These are phyloP conservation scores for Breviolum minutum DNA, from an alignment of 73 alveolate species.

Conservation along the genomic window DNA sequence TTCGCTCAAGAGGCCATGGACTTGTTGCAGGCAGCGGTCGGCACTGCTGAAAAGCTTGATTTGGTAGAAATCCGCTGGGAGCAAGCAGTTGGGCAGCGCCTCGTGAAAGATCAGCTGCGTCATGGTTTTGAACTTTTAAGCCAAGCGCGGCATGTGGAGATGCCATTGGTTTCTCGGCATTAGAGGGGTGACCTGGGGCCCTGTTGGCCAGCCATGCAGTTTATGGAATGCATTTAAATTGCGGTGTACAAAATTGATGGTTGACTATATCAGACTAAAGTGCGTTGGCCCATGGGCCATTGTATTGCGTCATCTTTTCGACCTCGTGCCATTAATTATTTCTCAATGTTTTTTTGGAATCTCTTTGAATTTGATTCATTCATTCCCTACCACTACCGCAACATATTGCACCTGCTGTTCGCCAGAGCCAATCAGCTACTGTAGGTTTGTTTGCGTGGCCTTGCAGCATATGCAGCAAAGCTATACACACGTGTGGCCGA, in stretches of 20 bases:
- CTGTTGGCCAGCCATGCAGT: no score
- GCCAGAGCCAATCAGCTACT: no score
- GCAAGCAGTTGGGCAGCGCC: slow-evolving; percentile 28
- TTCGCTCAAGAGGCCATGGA: neutral
- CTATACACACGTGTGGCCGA: neutral
- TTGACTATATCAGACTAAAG: neutral
- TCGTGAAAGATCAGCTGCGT: slow-evolving; percentile 26
- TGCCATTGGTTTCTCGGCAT: neutral
- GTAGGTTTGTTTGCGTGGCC: slow-evolving; percentile 16
- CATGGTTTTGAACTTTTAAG: slow-evolving; percentile 9
- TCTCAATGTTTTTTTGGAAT: no score
- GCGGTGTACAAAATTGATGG: no score
- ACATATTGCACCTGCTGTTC: no score
- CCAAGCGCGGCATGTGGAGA: neutral
- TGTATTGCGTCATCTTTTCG: no score
- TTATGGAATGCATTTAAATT: no score
- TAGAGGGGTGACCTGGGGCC: no score
- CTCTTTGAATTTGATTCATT: no score
- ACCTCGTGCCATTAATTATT: no score
- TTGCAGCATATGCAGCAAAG: slow-evolving; percentile 26
- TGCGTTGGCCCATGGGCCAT: neutral
- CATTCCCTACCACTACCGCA: no score
- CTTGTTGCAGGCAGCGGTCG: neutral
- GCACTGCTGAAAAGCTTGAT: neutral
- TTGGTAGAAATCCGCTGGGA: neutral